These are phyloP conservation scores for Botryotinia calthae DNA, from an alignment of 2,329 filamentous ascomycete species.

Conservation along the genomic window DNA sequence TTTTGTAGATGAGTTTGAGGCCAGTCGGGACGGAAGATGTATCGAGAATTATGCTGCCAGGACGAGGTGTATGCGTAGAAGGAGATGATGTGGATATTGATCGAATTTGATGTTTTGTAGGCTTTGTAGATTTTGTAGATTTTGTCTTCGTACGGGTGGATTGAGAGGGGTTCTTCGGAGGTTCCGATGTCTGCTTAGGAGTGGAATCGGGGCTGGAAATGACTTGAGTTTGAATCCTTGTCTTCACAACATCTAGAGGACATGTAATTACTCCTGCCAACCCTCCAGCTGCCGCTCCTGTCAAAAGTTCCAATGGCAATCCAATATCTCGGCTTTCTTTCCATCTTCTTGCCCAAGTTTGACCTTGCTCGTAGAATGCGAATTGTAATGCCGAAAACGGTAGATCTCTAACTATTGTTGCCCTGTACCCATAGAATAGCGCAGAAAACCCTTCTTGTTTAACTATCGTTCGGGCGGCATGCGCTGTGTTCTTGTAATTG, in stretches of 20 bases:
- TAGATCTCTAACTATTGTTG: slow-evolving; percentile 88
- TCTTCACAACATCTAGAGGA: slow-evolving; percentile 96
- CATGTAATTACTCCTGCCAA: slow-evolving; percentile 93
- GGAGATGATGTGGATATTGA: slow-evolving; percentile 88
- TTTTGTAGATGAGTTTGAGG: slow-evolving; percentile 81
- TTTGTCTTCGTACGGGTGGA: slow-evolving; percentile 28
- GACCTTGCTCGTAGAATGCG: slow-evolving; percentile 96
- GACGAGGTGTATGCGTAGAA: slow-evolving; percentile 75
- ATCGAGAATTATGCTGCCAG: slow-evolving; percentile 76
- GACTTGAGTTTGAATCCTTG: slow-evolving; percentile 89
- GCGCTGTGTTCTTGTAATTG: slow-evolving; percentile 83
- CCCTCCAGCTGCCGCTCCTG: slow-evolving; percentile 84
- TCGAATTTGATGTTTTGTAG: slow-evolving; percentile 53
- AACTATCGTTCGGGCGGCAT: slow-evolving; percentile 83
- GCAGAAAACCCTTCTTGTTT: slow-evolving; percentile 78
- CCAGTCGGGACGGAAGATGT: slow-evolving; percentile 88
- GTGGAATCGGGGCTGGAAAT: slow-evolving; percentile 43
- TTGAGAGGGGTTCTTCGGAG: slow-evolving; percentile 18
- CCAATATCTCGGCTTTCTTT: slow-evolving; percentile 82
- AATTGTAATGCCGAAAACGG: slow-evolving; percentile 97
- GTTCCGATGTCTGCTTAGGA: slow-evolving; percentile 30
- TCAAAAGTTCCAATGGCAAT: slow-evolving; percentile 78
- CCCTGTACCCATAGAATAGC: slow-evolving; percentile 95
- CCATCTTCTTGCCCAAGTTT: slow-evolving; percentile 75
- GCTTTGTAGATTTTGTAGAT: slow-evolving; percentile 27